Evolutionary conservation across 768 basidiomycete species (phyloP).

Genomic region (Leccinum olivaceopallidum): DNA sequence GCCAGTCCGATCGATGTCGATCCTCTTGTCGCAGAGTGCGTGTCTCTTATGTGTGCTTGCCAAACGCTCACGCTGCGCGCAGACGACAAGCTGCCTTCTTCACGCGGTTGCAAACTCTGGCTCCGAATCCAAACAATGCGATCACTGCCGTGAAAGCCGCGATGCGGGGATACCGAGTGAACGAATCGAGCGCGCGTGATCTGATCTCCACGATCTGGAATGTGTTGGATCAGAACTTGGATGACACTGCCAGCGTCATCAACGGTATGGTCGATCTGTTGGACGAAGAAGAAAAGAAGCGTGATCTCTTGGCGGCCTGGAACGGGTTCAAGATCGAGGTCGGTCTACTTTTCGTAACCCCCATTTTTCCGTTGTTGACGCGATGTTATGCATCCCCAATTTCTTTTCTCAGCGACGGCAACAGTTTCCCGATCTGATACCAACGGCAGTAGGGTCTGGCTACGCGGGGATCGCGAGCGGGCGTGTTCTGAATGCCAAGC

Average conservation of each 20-base stretch:
- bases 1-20: slow-evolving; percentile 48
- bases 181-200: slow-evolving; percentile 80
- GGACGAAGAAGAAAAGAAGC: slow-evolving; percentile 84
- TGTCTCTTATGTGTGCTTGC: background rate
- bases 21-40: slow-evolving; percentile 56
- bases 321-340: slow-evolving; percentile 86
- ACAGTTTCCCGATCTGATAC: slow-evolving; percentile 79
- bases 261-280: slow-evolving; percentile 75
- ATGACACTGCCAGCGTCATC: slow-evolving; percentile 73
- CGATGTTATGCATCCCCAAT: too few relatives aligned
- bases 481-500: slow-evolving; percentile 81
- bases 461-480: slow-evolving; percentile 83
- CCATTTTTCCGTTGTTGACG: background rate
- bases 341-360: slow-evolving; percentile 43
- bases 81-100: slow-evolving; percentile 73
- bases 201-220: slow-evolving; percentile 90
- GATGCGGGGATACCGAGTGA: slow-evolving; percentile 72
- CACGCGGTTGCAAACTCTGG: slow-evolving; percentile 57
- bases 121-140: slow-evolving; percentile 57
- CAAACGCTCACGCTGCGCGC: background rate
- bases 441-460: slow-evolving; percentile 56
- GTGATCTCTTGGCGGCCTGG: slow-evolving; percentile 73
- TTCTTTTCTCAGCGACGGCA: slow-evolving; percentile 61
- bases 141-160: slow-evolving; percentile 69
- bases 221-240: slow-evolving; percentile 63